Percentiles rank a stretch among this genome's conserved stretches.
Evolutionary conservation across 306 rosid species (phyloP).

Genomic region (Betula pendula): DNA sequence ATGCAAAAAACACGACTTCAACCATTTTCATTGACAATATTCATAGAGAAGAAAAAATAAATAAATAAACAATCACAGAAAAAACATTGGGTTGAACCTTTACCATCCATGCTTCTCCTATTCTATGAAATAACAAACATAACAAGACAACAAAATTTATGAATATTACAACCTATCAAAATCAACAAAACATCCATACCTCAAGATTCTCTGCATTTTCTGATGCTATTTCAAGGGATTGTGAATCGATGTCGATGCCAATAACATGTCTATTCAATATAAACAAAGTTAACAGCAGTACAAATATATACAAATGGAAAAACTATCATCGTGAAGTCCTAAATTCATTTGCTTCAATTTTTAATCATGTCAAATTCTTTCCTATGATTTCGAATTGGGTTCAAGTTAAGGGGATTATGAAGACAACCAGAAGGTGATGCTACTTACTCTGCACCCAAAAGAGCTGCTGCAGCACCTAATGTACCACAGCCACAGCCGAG

Average conservation of each 20-base stretch:
- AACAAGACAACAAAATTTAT: constrained; percentile 18
- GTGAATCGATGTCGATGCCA: constrained; percentile 88
- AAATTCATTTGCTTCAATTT: neutral
- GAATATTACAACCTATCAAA: constrained; percentile 16
- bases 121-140: constrained; percentile 20
- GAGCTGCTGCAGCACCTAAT: constrained; percentile 82
- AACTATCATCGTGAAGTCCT: neutral
- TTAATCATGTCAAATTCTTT: neutral
- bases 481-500: constrained; percentile 97
- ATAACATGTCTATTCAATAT: constrained; percentile 73
- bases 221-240: constrained; percentile 80
- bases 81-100: constrained; percentile 10
- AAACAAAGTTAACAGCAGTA: constrained; percentile 39
- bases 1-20: neutral
- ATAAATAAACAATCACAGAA: neutral
- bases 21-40: neutral
- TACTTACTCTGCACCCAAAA: constrained; percentile 87
- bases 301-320: constrained; percentile 8
- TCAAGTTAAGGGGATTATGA: constrained; percentile 8
- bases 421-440: neutral
- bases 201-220: constrained; percentile 83
- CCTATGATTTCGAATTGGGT: constrained; percentile 11
- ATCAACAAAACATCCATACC: constrained; percentile 46
- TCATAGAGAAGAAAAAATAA: neutral
- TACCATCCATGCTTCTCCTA: neutral